A percentile compares a stretch with the other conserved stretches of the same genome.
Evolutionary conservation across 306 rosid genomes (phyloP).

Genomic region (Castanea crenata): DNA sequence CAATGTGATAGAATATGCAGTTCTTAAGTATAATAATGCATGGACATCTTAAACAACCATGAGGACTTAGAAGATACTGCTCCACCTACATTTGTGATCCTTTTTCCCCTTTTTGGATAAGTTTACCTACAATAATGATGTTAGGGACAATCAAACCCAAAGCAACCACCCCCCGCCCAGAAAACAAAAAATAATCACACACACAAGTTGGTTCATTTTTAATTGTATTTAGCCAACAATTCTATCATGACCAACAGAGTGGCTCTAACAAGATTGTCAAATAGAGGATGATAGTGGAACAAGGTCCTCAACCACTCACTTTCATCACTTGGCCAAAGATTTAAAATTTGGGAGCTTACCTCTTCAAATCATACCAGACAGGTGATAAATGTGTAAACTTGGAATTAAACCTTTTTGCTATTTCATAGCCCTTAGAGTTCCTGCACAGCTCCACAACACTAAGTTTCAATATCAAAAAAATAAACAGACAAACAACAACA

Average conservation of each 20-base stretch:
- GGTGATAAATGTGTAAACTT: slow-evolving; percentile 94
- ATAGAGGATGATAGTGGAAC: background rate
- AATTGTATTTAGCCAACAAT: background rate
- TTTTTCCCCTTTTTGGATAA: too few relatives aligned
- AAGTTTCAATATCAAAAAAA: background rate
- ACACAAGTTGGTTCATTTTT: background rate
- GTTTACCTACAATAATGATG: background rate
- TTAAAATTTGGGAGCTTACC: slow-evolving; percentile 46
- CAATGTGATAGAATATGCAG: slow-evolving; percentile 10
- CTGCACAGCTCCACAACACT: slow-evolving; percentile 45
- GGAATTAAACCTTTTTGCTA: slow-evolving; percentile 80
- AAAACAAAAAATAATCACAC: background rate
- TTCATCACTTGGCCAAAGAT: slow-evolving; percentile 9
- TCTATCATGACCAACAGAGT: background rate
- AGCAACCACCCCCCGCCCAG: too few relatives aligned
- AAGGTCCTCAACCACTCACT: slow-evolving; percentile 7
- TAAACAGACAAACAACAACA: background rate
- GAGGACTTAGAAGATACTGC: background rate
- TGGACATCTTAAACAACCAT: background rate
- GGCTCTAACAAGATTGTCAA: background rate
- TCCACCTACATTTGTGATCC: too few relatives aligned
- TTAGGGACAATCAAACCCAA: background rate
- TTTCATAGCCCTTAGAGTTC: slow-evolving; percentile 86
- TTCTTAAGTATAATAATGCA: background rate
- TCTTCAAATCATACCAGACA: slow-evolving; percentile 91